Percentiles rank a stretch among this genome's conserved stretches.
Conservation (phyloP, 805 yeast genomes). For the Pachysolen tannophilus region DNA sequence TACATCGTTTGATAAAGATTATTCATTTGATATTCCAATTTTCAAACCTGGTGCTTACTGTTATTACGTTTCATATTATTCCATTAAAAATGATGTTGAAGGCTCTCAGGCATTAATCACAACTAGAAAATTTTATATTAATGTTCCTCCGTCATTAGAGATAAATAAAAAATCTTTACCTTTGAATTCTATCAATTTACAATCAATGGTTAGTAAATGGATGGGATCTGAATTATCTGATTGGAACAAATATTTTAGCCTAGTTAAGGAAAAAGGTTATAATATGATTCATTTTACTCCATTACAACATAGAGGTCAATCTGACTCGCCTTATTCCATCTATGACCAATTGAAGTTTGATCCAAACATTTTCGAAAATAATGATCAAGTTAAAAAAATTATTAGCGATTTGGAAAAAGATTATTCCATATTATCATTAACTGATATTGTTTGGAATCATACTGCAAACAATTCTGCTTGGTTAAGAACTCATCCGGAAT, state of each 20-base stretch:
- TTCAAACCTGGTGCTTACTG: conserved; percentile 73
- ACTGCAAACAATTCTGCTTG: conserved; percentile 88
- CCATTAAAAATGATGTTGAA: conserved; percentile 20
- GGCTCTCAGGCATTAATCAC: conserved; percentile 25
- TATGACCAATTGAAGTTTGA: conserved; percentile 81
- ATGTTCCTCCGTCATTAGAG: conserved; percentile 69
- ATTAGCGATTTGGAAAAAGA: conserved; percentile 41
- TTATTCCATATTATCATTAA: conserved; percentile 63
- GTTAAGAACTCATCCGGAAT: conserved; percentile 81
- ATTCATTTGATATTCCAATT: conserved; percentile 51
- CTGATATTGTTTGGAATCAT: conserved; percentile 92
- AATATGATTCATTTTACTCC: conserved; percentile 98
- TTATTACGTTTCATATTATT: conserved; percentile 57
- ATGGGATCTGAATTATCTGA: conserved; percentile 53
- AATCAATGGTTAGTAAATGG: conserved; percentile 88
- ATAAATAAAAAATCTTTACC: conserved; percentile 52
- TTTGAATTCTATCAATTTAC: conserved; percentile 72
- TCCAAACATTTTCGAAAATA: conserved; percentile 46
- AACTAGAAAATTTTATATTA: conserved; percentile 62
- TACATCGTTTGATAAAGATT: conserved; percentile 58
- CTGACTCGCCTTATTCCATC: conserved; percentile 90
- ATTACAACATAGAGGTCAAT: conserved; percentile 78
- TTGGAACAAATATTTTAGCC: conserved; percentile 63
- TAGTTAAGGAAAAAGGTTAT: conserved; percentile 69
- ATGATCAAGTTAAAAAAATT: conserved; percentile 45